Conservation (phyloP, 306 rosid species). For the Glycine tomentella region DNA sequence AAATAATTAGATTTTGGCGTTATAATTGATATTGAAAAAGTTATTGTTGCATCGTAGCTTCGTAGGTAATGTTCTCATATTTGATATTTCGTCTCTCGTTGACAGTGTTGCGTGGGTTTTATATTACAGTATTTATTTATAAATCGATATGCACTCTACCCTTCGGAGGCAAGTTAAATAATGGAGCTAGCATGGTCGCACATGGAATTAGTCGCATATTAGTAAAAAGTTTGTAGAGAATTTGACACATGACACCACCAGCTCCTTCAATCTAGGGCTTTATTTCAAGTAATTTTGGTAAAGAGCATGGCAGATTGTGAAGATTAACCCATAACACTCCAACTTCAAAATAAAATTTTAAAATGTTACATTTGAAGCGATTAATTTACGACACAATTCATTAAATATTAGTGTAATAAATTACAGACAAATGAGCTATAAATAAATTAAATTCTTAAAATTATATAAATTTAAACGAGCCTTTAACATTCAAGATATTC, state of each 20-base stretch:
- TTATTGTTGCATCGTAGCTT: neutral
- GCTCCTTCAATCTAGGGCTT: neutral
- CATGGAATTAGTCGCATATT: neutral
- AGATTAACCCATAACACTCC: neutral
- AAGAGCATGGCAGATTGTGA: neutral
- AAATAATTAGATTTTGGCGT: neutral
- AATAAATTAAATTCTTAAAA: neutral
- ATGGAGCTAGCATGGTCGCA: neutral
- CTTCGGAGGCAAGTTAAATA: neutral
- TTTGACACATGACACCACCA: neutral
- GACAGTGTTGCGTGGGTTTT: neutral
- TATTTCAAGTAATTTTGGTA: neutral
- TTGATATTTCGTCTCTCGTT: neutral
- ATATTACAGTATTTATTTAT: neutral
- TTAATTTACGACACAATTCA: neutral
- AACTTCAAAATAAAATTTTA: neutral
- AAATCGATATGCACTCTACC: neutral
- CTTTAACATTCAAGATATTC: neutral
- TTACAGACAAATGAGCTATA: neutral
- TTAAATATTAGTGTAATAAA: neutral
- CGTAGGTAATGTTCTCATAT: neutral
- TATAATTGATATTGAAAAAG: neutral
- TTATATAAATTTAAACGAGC: neutral
- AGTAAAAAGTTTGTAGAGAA: neutral
- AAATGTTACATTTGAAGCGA: neutral